These are phyloP conservation scores for Aspergillus pseudotamarii DNA, from an alignment of 2,329 filamentous ascomycete species.

Conservation along the genomic window DNA sequence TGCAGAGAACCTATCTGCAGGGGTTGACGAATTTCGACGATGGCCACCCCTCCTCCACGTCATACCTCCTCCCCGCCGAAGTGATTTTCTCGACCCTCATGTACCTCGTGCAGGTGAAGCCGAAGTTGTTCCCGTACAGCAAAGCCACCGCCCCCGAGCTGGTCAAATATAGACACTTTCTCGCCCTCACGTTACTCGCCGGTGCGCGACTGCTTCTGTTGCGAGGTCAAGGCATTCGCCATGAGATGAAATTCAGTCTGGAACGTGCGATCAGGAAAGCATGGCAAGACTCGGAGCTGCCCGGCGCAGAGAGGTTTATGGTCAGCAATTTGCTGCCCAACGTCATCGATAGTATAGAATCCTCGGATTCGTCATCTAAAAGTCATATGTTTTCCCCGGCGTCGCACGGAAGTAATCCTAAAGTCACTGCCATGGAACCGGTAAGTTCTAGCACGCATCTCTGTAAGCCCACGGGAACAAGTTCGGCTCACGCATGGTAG, in stretches of 20 bases:
- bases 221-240: constrained; percentile 28
- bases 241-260: constrained; percentile 33
- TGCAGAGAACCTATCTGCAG: constrained; percentile 38
- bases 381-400: background rate
- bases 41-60: constrained; percentile 32
- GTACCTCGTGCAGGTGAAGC: constrained; percentile 37
- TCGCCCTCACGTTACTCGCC: constrained; percentile 34
- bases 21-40: constrained; percentile 30
- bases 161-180: constrained; percentile 21
- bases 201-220: constrained; percentile 38
- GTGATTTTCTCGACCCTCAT: constrained; percentile 37
- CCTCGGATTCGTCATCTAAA: background rate
- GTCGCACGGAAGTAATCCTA: background rate
- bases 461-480: constrained; percentile 28
- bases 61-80: constrained; percentile 35
- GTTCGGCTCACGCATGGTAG: constrained; percentile 22
- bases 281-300: constrained; percentile 37
- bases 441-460: constrained; percentile 28
- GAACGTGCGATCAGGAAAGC: constrained; percentile 35
- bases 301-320: constrained; percentile 35
- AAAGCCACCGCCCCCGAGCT: constrained; percentile 27
- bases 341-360: constrained; percentile 31
- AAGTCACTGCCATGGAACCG: background rate
- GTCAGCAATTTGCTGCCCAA: constrained; percentile 34
- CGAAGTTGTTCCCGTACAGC: constrained; percentile 32